Conservation (phyloP, 2,329 filamentous ascomycete species). For the Aureobasidium sp. region DNA sequence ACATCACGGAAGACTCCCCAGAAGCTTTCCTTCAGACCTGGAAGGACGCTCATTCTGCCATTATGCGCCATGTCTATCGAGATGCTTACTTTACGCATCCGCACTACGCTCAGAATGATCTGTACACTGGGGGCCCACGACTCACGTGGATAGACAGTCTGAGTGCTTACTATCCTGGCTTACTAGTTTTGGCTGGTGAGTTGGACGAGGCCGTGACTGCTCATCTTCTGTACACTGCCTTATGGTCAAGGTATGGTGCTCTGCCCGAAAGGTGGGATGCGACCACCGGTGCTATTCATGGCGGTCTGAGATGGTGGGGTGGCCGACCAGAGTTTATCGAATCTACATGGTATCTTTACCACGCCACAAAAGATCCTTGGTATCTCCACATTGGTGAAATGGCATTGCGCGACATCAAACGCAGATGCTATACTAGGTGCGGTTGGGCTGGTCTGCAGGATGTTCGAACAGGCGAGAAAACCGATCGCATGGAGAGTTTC, state of each 20-base stretch:
- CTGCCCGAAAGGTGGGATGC: conserved; percentile 93
- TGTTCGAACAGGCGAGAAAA: conserved; percentile 64
- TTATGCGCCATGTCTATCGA: conserved; percentile 87
- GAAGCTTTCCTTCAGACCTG: conserved; percentile 76
- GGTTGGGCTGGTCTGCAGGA: conserved; percentile 79
- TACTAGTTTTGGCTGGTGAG: conserved; percentile 79
- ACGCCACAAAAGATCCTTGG: conserved; percentile 89
- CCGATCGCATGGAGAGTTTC: conserved; percentile 97
- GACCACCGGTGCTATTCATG: conserved; percentile 73
- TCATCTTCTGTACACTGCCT: conserved; percentile 81
- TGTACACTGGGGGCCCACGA: conserved; percentile 78
- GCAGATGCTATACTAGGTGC: conserved; percentile 82
- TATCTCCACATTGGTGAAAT: conserved; percentile 95
- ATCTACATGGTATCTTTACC: conserved; percentile 92
- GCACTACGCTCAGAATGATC: conserved; percentile 86
- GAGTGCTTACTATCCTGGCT: conserved; percentile 88
- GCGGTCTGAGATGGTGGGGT: conserved; percentile 88
- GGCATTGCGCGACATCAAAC: conserved; percentile 79
- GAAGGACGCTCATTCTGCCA: conserved; percentile 77
- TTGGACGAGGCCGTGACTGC: conserved; percentile 85
- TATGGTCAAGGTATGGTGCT: conserved; percentile 93
- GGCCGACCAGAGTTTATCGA: conserved; percentile 95
- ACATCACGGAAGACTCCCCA: conserved; percentile 56
- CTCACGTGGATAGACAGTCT: conserved; percentile 96
- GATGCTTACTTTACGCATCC: conserved; percentile 69